Percentiles rank a stretch among this genome's conserved stretches.
phyloP scores from a whole-genome alignment of 1,139 yeast genomes.

The Sugiyamaella sp. region DNA sequence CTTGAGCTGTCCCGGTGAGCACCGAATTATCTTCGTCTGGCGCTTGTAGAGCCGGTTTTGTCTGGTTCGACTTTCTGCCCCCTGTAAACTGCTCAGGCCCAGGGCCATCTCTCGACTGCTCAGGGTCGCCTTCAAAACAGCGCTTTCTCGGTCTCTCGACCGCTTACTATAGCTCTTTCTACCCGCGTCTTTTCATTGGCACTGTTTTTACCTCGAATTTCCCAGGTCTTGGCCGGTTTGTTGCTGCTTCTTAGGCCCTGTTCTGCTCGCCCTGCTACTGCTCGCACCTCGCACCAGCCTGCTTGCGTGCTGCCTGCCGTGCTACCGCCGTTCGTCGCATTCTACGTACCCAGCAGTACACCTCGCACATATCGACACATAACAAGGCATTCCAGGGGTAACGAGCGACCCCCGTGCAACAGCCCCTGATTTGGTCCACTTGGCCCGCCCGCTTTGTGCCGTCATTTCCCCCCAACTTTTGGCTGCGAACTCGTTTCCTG shows the following conservation, averaged over 20 bases:
- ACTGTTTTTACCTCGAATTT: background rate
- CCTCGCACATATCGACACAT: background rate
- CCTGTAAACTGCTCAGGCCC: background rate
- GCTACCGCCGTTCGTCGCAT: background rate
- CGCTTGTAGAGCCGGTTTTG: background rate
- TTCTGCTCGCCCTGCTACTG: too few species aligned
- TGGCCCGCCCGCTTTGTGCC: too few species aligned
- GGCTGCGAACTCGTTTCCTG: too few species aligned
- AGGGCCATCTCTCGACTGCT: background rate
- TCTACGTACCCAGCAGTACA: too few species aligned
- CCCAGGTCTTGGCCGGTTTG: background rate
- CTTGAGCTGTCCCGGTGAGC: too few species aligned
- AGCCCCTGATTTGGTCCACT: too few species aligned
- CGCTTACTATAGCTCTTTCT: background rate
- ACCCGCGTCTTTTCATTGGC: background rate
- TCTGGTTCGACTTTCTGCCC: background rate
- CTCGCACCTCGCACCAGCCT: too few species aligned
- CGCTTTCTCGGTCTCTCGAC: background rate
- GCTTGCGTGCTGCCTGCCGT: too few species aligned
- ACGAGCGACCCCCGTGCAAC: background rate
- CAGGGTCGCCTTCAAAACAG: background rate
- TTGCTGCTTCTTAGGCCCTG: too few species aligned
- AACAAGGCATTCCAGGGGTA: constrained; percentile 18
- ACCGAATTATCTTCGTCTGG: too few species aligned
- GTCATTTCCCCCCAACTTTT: too few species aligned